Conservation (phyloP, 768 basidiomycete genomes). For the Hemileccinum rubropunctum region DNA sequence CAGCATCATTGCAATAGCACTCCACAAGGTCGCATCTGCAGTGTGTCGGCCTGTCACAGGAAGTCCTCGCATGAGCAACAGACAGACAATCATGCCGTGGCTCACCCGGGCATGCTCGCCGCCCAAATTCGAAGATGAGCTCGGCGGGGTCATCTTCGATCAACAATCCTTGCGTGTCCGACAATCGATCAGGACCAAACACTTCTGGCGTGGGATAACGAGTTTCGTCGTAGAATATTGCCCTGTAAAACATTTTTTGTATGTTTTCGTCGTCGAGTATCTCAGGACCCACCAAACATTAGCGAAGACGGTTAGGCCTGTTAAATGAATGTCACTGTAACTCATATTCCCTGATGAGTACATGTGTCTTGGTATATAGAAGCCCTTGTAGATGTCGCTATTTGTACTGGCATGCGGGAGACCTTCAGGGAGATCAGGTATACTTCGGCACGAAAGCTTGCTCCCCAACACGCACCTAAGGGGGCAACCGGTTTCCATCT, state of each 20-base stretch:
- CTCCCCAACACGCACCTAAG: conserved; percentile 1
- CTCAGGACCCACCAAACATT: conserved; percentile 1
- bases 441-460: neutral
- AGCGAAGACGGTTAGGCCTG: neutral
- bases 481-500: conserved; percentile 17
- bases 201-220: conserved; percentile 8
- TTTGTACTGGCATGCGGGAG: conserved; percentile 5
- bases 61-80: neutral
- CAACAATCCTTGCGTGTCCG: conserved; percentile 1
- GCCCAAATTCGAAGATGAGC: conserved; percentile 1
- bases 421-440: no score
- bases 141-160: conserved; percentile 1
- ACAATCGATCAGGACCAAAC: conserved; percentile 14
- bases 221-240: conserved; percentile 4
- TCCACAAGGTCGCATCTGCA: conserved; percentile 8
- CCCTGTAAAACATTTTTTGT: neutral
- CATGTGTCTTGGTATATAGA: conserved; percentile 18
- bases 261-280: no score
- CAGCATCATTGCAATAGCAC: conserved; percentile 6
- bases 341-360: neutral
- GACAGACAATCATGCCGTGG: no score
- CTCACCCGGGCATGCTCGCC: conserved; percentile 7
- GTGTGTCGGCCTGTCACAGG: neutral
- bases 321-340: neutral
- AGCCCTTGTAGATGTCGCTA: conserved; percentile 13